These are phyloP conservation scores for Diddensiella santjacobensis DNA, from an alignment of 805 yeast genomes.

Conservation along the genomic window DNA sequence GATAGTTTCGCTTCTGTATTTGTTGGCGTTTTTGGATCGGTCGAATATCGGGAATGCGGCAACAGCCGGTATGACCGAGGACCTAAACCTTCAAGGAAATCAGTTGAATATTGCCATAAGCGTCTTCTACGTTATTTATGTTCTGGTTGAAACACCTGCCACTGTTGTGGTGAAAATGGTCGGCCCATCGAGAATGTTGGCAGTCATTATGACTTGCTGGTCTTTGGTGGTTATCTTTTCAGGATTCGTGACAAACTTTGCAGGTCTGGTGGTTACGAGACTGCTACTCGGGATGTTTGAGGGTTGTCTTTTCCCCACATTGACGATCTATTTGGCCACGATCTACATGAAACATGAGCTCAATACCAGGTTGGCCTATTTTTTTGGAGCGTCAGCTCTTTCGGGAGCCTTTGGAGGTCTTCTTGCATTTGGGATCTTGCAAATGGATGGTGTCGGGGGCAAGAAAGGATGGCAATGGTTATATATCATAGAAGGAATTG, in stretches of 20 bases:
- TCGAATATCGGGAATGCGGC: slow-evolving; percentile 43
- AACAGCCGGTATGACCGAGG: slow-evolving; percentile 40
- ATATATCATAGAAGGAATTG: slow-evolving; percentile 57
- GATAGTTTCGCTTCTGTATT: slow-evolving; percentile 46
- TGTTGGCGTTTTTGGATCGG: slow-evolving; percentile 37
- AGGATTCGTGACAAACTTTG: slow-evolving; percentile 25
- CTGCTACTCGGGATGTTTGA: slow-evolving; percentile 33
- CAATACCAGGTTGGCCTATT: slow-evolving; percentile 34
- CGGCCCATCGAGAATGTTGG: slow-evolving; percentile 36
- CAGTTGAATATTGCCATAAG: slow-evolving; percentile 26
- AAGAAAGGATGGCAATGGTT: slow-evolving; percentile 64
- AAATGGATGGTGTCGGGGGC: slow-evolving; percentile 42
- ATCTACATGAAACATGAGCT: slow-evolving; percentile 40
- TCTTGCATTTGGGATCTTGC: slow-evolving; percentile 50
- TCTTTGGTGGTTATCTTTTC: slow-evolving; percentile 24
- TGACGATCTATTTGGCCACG: slow-evolving; percentile 27
- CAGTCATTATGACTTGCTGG: slow-evolving; percentile 31
- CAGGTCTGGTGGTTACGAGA: slow-evolving; percentile 28
- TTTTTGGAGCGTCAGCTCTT: slow-evolving; percentile 21
- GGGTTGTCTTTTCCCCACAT: slow-evolving; percentile 29
- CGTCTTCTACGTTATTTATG: slow-evolving; percentile 29
- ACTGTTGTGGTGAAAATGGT: slow-evolving; percentile 38
- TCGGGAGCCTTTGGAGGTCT: slow-evolving; percentile 44
- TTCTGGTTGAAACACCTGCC: slow-evolving; percentile 34
- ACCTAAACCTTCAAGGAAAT: slow-evolving; percentile 25